Evolutionary conservation across 2,329 filamentous ascomycete genomes (phyloP).

Genomic region (Chrysosporium keratinophilum): DNA sequence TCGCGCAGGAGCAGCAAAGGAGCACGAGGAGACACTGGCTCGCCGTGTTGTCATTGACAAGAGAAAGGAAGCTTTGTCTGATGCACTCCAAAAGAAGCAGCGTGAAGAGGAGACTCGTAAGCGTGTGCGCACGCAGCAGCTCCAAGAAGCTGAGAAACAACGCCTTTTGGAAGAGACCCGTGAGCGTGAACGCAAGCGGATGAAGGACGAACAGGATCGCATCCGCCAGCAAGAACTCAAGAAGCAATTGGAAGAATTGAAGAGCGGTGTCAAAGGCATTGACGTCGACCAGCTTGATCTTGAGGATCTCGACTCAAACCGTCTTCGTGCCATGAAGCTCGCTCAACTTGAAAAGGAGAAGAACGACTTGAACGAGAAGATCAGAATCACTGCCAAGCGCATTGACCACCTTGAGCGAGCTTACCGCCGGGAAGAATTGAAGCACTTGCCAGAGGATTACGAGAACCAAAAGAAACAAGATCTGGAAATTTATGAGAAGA

Average conservation of each 20-base stretch:
- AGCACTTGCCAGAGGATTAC: constrained; percentile 82
- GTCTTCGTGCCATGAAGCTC: constrained; percentile 87
- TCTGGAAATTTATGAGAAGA: constrained; percentile 65
- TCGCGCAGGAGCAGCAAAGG: constrained; percentile 78
- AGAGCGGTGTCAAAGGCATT: constrained; percentile 73
- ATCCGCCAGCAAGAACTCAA: constrained; percentile 89
- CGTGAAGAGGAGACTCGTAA: constrained; percentile 87
- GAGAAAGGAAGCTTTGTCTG: constrained; percentile 91
- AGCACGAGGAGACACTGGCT: constrained; percentile 73
- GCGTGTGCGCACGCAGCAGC: constrained; percentile 72
- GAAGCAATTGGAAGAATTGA: constrained; percentile 83
- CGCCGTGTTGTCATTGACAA: constrained; percentile 89
- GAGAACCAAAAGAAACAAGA: constrained; percentile 71
- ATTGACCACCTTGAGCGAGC: constrained; percentile 96
- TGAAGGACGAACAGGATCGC: constrained; percentile 78
- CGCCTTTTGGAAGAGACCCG: constrained; percentile 86
- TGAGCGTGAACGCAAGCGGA: constrained; percentile 75
- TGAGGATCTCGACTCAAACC: constrained; percentile 76
- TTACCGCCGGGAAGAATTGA: constrained; percentile 87
- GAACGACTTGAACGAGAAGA: constrained; percentile 84
- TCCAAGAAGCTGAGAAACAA: constrained; percentile 80
- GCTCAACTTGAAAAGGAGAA: constrained; percentile 96
- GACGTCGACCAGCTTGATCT: constrained; percentile 63
- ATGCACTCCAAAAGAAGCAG: constrained; percentile 76
- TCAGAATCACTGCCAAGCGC: constrained; percentile 85